Evolutionary conservation across 202 grass and related monocot genomes (phyloP), one percentile per base, ranked within the genome.

Genomic region (Schoenoplectus tabernaemontani): DNA sequence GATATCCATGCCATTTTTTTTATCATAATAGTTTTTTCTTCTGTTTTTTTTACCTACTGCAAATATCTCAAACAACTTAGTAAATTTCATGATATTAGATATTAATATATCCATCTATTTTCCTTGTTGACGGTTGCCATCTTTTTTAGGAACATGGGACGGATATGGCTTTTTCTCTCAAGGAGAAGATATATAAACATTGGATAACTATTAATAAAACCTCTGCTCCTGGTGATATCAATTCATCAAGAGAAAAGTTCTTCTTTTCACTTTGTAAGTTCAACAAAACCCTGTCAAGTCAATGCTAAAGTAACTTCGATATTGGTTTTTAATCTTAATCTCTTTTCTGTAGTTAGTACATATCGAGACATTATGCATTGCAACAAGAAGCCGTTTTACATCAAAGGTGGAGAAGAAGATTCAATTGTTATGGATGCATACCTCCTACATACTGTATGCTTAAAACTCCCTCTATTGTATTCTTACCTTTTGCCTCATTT

Each of bases 331-430:
- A 78, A 15, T 78, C n/a, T 87, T 79, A 72, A 63, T 81, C 28
- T 77, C 2, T 78, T 88, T 82, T 57, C 19, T 88, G 51, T 82
- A 97, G 91, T 89, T 78, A 88, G 66, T 91, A 97, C 79, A 51
- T 97, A 97, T 82, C 89, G 84, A 81, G 94, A 97, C 59, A 90
- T 97, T 77, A 87, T 97, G 87, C 83, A 97, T 85, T 92, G 89
- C 87, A 97, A 92, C 85, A 97, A 97, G 89, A 93, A 87, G 66
- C 95, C 95, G 74, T 94, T 97, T 90, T 97, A 97, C 85, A 78
- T 87, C 34, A 97, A 92, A 82, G 90, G 91, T 22, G 86, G 81
- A 13, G 71, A 86, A 78, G 83, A 90, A 71, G 95, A 97, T 90
- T 94, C 87, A 41, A 87, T 86, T 88, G 88, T 87, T 19, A 94